Base-by-base conservation (phyloP, 2,329 filamentous ascomycete genomes). In the Penicillium fuscoglaucum region DNA sequence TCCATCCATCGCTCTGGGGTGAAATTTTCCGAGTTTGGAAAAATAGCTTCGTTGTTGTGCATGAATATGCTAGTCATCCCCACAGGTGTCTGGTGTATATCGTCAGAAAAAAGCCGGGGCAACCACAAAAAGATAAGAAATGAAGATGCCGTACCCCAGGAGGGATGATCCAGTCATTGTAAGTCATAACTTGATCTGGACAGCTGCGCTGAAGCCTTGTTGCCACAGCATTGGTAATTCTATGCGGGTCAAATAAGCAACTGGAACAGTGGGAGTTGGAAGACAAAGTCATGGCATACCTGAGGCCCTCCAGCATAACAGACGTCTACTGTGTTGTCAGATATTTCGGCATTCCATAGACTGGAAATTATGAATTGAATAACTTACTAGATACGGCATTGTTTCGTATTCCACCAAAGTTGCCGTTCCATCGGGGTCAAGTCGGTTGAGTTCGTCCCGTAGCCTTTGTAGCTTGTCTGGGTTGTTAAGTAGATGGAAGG, bases 1-100 rank as follows among this genome's bases (percentile, higher is more conserved):
- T 71, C 62, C 15, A 74, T 64, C 72, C 75, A 79, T 55, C 76
- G 66, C 19, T 77, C 75, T 2, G 76, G 76, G 6, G 66, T 61
- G 66, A 76, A 78, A 1, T 50, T 53, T 8, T 70, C 55, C 0
- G 74, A 68, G n/a, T 75, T 57, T 0, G 75, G 73, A 52, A 78
- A 78, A 31, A 78, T 65, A 5, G 61, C 57, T 44, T 72, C 67
- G 33, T 78, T 70, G 52, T 74, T 62, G 55, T 76, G 71, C 21
- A 76, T 67, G 26, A 74, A 62, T 21, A 72, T 67, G 15, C 70
- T 68, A 2, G 74, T 73, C 73, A 77, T 77, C 28, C 74, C 68
- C 4, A 80, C 69, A 0, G 77, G 72, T 0, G 66, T 70, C 69
- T 71, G 39, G 7, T 12, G 35, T 13, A 28, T 15, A 5, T 9